A percentile compares a stretch with the other conserved stretches of the same genome.
Evolutionary conservation across 495 filamentous ascomycete genomes (phyloP).

Genomic region (Daldinia loculata): DNA sequence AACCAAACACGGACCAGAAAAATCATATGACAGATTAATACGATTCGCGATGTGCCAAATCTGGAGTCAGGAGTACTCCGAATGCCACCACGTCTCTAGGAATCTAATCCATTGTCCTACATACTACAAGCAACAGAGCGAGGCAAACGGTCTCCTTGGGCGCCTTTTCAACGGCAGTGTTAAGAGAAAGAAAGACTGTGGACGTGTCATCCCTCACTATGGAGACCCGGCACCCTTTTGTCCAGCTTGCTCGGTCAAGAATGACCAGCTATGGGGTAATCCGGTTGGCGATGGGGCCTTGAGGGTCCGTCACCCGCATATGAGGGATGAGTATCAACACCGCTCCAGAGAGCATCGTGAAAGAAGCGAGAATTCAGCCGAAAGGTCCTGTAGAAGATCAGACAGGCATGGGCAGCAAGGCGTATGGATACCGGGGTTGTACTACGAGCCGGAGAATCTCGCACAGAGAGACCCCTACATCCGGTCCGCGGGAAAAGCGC

Average conservation of each 20-base stretch:
- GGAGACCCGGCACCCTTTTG: conserved; percentile 26
- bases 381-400: conserved; percentile 2
- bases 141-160: conserved; percentile 26
- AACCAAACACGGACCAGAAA: background rate
- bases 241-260: conserved; percentile 24
- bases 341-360: conserved; percentile 12
- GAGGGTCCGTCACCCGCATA: conserved; percentile 24
- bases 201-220: conserved; percentile 37
- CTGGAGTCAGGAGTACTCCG: conserved; percentile 31
- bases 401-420: background rate
- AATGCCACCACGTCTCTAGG: conserved; percentile 35
- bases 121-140: conserved; percentile 34
- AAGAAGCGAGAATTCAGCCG: background rate
- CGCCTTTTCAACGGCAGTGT: conserved; percentile 8
- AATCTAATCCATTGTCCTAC: conserved; percentile 40
- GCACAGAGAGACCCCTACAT: conserved; percentile 20
- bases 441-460: conserved; percentile 30
- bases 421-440: conserved; percentile 38
- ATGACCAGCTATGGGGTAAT: conserved; percentile 8
- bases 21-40: background rate
- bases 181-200: conserved; percentile 36
- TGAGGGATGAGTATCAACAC: conserved; percentile 8
- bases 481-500: conserved; percentile 16
- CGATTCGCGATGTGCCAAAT: conserved; percentile 39
- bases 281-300: conserved; percentile 32